phyloP scores from a whole-genome alignment of 2,329 filamentous ascomycete species.

The Botrytis pseudocinerea region DNA sequence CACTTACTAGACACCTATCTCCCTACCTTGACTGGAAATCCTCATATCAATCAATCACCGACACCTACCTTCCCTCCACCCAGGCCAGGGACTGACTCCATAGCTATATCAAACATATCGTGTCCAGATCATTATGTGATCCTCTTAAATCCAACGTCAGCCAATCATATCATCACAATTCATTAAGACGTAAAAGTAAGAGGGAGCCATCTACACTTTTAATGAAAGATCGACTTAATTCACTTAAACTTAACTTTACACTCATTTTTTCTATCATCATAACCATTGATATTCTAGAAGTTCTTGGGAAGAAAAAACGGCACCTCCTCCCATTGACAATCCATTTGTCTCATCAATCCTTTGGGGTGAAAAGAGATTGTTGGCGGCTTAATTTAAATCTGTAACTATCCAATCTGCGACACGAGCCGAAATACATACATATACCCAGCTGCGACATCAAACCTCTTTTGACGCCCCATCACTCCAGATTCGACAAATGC shows the following conservation, averaged over 20 bases:
- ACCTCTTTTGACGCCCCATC: background rate
- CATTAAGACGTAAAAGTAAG: background rate
- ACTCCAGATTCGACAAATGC: conserved; percentile 31
- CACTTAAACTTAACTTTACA: conserved; percentile 7
- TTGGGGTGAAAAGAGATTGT: background rate
- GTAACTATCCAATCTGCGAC: conserved; percentile 11
- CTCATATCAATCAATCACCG: background rate
- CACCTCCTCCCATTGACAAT: background rate
- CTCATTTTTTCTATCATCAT: conserved; percentile 11
- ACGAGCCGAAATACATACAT: background rate
- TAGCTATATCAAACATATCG: background rate
- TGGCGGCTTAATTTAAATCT: conserved; percentile 1
- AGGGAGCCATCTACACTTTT: background rate
- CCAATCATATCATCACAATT: background rate
- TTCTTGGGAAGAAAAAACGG: background rate
- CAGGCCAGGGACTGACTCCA: too few relatives aligned
- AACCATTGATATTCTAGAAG: background rate
- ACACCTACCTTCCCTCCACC: too few relatives aligned
- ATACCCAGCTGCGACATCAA: background rate
- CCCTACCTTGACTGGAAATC: background rate
- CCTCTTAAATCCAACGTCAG: background rate
- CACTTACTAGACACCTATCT: background rate
- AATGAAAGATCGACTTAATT: conserved; percentile 1
- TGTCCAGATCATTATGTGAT: conserved; percentile 2
- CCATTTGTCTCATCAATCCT: background rate